A percentile compares a stretch with the other conserved stretches of the same genome.
Conservation (phyloP, 108 stramenopile species). For the Cyclotella cryptica region DNA sequence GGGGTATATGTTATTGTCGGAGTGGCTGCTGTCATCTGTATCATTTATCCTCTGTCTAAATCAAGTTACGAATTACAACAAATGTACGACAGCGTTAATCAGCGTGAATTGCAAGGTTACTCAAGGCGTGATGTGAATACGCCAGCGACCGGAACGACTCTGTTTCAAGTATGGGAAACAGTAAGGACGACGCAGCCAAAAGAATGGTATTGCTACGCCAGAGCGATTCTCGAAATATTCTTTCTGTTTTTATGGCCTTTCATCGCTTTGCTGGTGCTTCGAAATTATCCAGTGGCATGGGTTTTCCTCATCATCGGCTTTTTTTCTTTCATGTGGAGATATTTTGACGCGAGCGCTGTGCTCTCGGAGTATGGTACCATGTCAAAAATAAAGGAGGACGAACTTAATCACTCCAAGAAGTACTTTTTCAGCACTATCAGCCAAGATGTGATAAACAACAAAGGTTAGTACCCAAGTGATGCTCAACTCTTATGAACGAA, state of each 20-base stretch:
- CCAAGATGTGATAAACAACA: constrained; percentile 46
- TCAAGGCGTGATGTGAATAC: constrained; percentile 33
- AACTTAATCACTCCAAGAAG: constrained; percentile 40
- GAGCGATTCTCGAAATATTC: constrained; percentile 52
- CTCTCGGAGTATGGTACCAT: constrained; percentile 50
- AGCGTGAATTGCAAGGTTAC: constrained; percentile 3
- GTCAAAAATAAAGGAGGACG: constrained; percentile 21
- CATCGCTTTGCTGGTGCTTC: constrained; percentile 37
- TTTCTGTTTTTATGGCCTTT: constrained; percentile 67
- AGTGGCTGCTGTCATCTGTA: constrained; percentile 39
- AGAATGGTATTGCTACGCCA: constrained; percentile 52
- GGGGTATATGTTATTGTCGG: constrained; percentile 43
- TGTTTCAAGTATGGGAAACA: constrained; percentile 62
- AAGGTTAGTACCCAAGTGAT: not conserved
- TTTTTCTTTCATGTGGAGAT: constrained; percentile 49
- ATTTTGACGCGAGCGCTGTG: constrained; percentile 47
- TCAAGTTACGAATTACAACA: constrained; percentile 18
- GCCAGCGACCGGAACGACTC: constrained; percentile 12
- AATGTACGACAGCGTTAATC: constrained; percentile 36
- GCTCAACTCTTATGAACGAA: not conserved
- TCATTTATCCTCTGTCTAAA: constrained; percentile 27
- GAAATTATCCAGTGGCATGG: constrained; percentile 28
- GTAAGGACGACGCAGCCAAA: constrained; percentile 55
- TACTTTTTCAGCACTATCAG: constrained; percentile 57
- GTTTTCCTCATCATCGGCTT: constrained; percentile 43